These are phyloP conservation scores for Colletotrichum noveboracense DNA, from an alignment of 2,329 filamentous ascomycete genomes.

Conservation along the genomic window DNA sequence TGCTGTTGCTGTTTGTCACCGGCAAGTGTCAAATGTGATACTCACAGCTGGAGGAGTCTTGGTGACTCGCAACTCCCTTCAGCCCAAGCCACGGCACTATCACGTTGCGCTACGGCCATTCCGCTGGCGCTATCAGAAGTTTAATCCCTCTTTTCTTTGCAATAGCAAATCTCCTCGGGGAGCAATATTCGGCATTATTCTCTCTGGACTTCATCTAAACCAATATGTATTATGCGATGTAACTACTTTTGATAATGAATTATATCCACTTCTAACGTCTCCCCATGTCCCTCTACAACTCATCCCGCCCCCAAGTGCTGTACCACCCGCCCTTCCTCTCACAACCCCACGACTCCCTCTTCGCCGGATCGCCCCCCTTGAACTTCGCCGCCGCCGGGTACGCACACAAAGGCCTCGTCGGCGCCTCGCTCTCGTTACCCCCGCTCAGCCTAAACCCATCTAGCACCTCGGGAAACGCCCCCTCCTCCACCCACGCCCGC, in stretches of 20 bases:
- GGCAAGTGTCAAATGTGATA: background rate
- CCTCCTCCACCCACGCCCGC: slow-evolving; percentile 17
- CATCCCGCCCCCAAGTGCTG: background rate
- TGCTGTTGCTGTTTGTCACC: background rate
- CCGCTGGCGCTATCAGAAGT: background rate
- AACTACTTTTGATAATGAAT: background rate
- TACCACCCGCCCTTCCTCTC: background rate
- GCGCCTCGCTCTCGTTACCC: slow-evolving; percentile 13
- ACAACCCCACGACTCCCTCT: slow-evolving; percentile 8
- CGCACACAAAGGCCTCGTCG: slow-evolving; percentile 13
- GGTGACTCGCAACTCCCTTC: background rate
- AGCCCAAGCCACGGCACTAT: background rate
- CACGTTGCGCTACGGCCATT: background rate
- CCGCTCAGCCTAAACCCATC: slow-evolving; percentile 10
- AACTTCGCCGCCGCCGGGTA: slow-evolving; percentile 1
- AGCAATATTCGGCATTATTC: background rate
- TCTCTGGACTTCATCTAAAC: background rate
- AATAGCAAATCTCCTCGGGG: background rate
- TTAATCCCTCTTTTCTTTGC: background rate
- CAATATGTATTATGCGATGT: background rate
- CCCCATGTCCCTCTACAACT: background rate
- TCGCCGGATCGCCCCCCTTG: slow-evolving; percentile 2
- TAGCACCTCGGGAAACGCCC: background rate
- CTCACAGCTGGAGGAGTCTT: background rate
- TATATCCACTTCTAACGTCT: background rate